A percentile compares a stretch with the other conserved stretches of the same genome.
Evolutionary conservation across 176 grass and related monocot genomes (phyloP).

Genomic region (Cymbopogon citratus): DNA sequence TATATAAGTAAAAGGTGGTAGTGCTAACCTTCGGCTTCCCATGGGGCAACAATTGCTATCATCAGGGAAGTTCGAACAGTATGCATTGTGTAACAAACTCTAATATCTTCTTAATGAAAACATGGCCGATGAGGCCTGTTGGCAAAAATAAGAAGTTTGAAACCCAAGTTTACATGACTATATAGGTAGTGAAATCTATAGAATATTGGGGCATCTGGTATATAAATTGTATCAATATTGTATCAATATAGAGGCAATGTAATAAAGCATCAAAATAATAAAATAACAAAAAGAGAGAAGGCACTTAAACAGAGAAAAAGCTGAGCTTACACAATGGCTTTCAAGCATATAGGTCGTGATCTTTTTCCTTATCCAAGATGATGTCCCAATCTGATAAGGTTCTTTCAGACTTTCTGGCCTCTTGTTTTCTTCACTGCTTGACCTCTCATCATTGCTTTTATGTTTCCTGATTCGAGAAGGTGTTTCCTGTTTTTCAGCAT

Average conservation of each 20-base stretch:
- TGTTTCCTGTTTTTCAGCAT: background rate
- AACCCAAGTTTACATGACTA: background rate
- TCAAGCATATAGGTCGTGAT: background rate
- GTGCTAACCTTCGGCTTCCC: background rate
- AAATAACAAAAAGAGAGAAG: background rate
- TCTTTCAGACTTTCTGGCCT: background rate
- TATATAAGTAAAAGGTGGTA: background rate
- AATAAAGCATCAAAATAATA: background rate
- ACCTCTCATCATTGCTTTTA: background rate
- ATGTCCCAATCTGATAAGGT: conserved; percentile 7
- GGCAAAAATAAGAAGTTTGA: too few species aligned
- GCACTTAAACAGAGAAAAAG: background rate
- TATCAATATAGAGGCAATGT: background rate
- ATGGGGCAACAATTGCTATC: too few species aligned
- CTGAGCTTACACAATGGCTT: background rate
- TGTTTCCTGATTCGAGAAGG: background rate
- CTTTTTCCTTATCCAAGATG: conserved; percentile 18
- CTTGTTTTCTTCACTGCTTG: background rate
- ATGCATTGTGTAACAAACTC: background rate
- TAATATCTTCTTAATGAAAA: too few species aligned
- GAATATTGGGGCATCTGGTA: background rate
- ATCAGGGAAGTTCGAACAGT: background rate
- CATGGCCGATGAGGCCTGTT: too few species aligned
- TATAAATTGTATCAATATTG: background rate
- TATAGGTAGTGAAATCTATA: background rate